Conservation (phyloP, 1,284 basidiomycete genomes). For the Jaminaea rosea region DNA sequence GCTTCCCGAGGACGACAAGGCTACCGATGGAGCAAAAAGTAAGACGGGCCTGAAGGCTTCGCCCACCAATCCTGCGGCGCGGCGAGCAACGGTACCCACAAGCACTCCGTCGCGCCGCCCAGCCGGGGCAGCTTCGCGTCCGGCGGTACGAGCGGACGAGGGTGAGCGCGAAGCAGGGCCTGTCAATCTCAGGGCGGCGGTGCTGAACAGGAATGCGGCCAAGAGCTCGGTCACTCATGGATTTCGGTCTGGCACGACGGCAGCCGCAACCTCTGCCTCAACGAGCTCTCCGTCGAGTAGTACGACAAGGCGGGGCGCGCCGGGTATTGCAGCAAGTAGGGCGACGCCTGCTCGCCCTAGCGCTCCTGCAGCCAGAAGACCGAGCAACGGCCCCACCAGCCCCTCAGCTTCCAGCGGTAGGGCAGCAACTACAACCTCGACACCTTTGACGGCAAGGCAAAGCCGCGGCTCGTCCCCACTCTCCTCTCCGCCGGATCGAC, state of each 20-base stretch:
- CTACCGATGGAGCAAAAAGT: background rate
- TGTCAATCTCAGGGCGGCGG: constrained; percentile 30
- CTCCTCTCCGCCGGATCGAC: no score
- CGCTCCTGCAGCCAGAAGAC: no score
- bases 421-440: no score
- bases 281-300: background rate
- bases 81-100: background rate
- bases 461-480: no score
- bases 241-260: background rate
- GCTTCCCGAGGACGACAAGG: constrained; percentile 10
- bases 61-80: background rate
- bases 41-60: constrained; percentile 2
- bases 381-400: no score
- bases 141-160: background rate
- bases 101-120: background rate
- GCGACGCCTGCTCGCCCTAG: no score
- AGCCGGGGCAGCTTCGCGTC: background rate
- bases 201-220: constrained; percentile 38
- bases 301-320: background rate
- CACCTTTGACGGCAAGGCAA: no score
- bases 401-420: no score
- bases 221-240: constrained; percentile 18
- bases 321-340: background rate
- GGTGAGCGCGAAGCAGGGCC: constrained; percentile 32
- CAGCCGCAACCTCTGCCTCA: background rate